A percentile compares a stretch with the other conserved stretches of the same genome.
Conservation (phyloP, 73 alveolate genomes). For the Tetrahymena malaccensis region DNA sequence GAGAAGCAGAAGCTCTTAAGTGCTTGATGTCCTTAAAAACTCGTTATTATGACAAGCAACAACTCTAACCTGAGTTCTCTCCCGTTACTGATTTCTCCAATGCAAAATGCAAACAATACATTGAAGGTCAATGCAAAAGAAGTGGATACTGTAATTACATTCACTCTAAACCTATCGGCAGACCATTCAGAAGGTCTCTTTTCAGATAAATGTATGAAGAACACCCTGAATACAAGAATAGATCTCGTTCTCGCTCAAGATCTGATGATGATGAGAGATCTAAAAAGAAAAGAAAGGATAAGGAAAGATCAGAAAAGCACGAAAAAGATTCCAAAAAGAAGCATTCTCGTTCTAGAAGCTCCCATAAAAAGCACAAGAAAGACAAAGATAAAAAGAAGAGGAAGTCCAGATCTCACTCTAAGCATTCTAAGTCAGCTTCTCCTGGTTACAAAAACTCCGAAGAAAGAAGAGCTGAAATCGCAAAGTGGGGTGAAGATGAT, state of each 20-base stretch:
- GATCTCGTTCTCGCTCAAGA: constrained; percentile 53
- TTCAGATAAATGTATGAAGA: constrained; percentile 95
- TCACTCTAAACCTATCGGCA: constrained; percentile 95
- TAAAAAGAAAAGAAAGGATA: constrained; percentile 58
- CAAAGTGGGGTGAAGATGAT: constrained; percentile 44
- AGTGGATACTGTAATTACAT: constrained; percentile 99
- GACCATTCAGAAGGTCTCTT: constrained; percentile 73
- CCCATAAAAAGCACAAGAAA: background rate
- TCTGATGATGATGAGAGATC: constrained; percentile 52
- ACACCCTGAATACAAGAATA: constrained; percentile 93
- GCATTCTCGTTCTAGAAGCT: background rate
- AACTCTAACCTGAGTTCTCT: constrained; percentile 77
- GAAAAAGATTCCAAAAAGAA: constrained; percentile 9
- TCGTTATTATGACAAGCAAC: constrained; percentile 87
- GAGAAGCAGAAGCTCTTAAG: constrained; percentile 93
- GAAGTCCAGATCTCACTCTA: background rate
- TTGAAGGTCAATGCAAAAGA: constrained; percentile 97
- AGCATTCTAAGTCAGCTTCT: background rate
- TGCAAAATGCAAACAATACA: constrained; percentile 96
- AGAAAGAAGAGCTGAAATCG: constrained; percentile 53
- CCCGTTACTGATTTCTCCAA: constrained; percentile 99
- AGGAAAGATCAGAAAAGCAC: constrained; percentile 44
- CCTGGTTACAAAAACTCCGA: constrained; percentile 2
- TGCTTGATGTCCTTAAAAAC: constrained; percentile 91
- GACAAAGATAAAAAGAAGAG: background rate